Base-by-base conservation (phyloP, 306 rosid species). In the Gastrolobium villosum region DNA sequence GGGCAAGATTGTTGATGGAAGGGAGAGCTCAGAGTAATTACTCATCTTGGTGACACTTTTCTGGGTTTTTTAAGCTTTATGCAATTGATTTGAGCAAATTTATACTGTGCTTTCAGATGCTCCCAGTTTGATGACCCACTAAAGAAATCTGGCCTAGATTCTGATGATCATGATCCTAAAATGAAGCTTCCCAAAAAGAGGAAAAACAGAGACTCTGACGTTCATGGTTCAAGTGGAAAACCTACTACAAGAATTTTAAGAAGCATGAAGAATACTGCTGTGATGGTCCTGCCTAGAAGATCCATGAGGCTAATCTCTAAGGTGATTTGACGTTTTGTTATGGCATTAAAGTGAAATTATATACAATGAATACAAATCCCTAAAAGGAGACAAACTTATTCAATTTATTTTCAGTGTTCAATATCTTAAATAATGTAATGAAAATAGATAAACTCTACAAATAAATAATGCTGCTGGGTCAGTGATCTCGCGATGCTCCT, bases 11-110 rank as follows among this genome's bases (percentile, higher is more conserved):
- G 72, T 78, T 35, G 53, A 65, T 62, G 86, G 87, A 76, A 84
- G 73, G 84, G 86, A 86, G 84, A 84, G 79, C 82, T 86, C 91
- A 72, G 84, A 74, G 97, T 90, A 92, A 81, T 40, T 67, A 54
- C 79, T 75, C 70, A 64, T 48, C 74, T 76, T 36, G 46, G 30
- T 64, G 43, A 70, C 31, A 43, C 31, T 54, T 79, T 75, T 70
- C 8, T 20, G 28, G 54, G 37, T 53, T 59, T 66, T 45, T 54
- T 53, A 49, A 76, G 40, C 68, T 73, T 66, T 11, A 11, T 77
- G 67, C 61, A 50, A 77, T 69, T 65, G 10, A 49, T 70, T 48
- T 70, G 48, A 80, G 68, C 66, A 68, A 74, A 64, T 80, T 72
- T 35, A 68, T 71, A 35, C 44, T 63, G 26, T 80, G 49, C 34